A percentile compares a stretch with the other conserved stretches of the same genome.
phyloP scores from a whole-genome alignment of 257 asterid species.

The Coffea eugenioides region DNA sequence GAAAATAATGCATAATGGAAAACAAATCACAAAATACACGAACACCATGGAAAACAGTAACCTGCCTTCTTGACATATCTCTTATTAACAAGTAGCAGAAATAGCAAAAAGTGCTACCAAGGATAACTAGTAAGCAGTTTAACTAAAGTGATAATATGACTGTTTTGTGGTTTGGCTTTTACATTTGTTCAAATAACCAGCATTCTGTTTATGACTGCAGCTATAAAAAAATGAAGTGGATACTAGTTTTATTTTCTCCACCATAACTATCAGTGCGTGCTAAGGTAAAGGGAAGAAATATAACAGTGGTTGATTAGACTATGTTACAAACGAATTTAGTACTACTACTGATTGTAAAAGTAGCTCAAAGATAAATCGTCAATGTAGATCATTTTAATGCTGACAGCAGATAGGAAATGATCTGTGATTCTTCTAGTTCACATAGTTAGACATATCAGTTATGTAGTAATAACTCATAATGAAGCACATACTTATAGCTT shows the following conservation, averaged over 20 bases:
- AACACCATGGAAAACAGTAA: neutral
- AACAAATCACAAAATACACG: neutral
- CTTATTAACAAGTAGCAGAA: neutral
- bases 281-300: neutral
- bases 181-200: neutral
- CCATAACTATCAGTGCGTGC: neutral
- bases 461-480: neutral
- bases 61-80: neutral
- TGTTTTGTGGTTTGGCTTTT: neutral
- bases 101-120: neutral
- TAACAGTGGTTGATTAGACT: neutral
- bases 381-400: neutral
- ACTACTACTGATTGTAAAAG: neutral
- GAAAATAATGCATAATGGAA: neutral
- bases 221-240: neutral
- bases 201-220: neutral
- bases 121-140: neutral
- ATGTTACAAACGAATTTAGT: neutral
- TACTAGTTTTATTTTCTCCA: neutral
- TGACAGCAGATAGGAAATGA: neutral
- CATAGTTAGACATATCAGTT: neutral
- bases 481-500: neutral
- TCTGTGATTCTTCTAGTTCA: neutral
- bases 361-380: slow-evolving; percentile 1
- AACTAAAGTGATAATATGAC: neutral